phyloP scores from a whole-genome alignment of 2,329 filamentous ascomycete species.

The Cordyceps pruinosa region DNA sequence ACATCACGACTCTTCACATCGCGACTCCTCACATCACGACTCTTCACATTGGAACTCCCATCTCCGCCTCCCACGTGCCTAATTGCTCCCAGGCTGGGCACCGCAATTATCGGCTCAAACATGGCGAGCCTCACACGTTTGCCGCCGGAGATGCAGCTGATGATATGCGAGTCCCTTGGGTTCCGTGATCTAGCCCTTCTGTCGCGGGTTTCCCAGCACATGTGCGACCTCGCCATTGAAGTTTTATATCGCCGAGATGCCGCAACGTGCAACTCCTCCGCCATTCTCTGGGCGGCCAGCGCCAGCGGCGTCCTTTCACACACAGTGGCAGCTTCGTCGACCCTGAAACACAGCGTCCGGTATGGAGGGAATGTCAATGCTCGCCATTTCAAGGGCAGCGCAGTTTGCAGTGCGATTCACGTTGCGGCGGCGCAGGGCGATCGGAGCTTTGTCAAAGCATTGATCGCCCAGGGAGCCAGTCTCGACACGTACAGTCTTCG shows the following conservation, averaged over 20 bases:
- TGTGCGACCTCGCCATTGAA: background rate
- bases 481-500: background rate
- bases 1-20: too few relatives aligned
- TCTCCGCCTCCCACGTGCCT: too few relatives aligned
- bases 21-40: too few relatives aligned
- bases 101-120: too few relatives aligned
- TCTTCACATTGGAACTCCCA: too few relatives aligned
- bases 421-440: background rate
- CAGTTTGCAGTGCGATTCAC: background rate
- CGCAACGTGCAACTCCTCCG: background rate
- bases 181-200: background rate
- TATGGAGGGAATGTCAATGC: background rate
- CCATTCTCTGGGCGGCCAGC: conserved; percentile 3
- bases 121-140: background rate
- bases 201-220: background rate
- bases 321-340: fast-evolving
- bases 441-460: background rate
- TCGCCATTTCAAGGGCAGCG: background rate
- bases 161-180: background rate
- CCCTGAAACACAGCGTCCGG: background rate
- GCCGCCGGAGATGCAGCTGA: background rate
- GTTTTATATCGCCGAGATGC: background rate
- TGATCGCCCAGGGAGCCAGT: background rate
- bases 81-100: too few relatives aligned
- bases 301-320: background rate